These are phyloP conservation scores for Lactuca sativa DNA, from an alignment of 129 eudicot genomes.

Conservation along the genomic window DNA sequence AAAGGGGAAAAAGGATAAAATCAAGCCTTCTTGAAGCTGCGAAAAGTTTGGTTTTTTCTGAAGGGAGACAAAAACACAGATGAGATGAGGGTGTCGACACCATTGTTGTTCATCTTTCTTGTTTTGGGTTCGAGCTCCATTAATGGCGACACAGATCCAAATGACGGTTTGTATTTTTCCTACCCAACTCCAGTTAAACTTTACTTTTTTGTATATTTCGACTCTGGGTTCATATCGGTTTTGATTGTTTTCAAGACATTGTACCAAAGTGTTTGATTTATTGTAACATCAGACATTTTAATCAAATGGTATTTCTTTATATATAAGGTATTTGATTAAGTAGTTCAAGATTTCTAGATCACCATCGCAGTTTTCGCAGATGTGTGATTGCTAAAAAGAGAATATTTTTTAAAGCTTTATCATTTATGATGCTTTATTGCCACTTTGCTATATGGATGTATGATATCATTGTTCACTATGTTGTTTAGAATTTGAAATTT, in stretches of 20 bases:
- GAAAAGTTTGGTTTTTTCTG: slow-evolving; percentile 15
- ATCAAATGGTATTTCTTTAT: background rate
- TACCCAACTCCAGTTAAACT: background rate
- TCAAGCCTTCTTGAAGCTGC: background rate
- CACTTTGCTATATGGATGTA: background rate
- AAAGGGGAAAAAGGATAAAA: background rate
- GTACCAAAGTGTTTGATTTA: background rate
- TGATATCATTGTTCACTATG: background rate
- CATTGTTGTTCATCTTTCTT: slow-evolving; percentile 42
- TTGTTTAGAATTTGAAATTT: background rate
- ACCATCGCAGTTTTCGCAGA: background rate
- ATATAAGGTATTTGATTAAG: background rate
- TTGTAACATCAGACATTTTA: background rate
- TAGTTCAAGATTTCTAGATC: slow-evolving; percentile 3
- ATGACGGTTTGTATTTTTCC: slow-evolving; percentile 49
- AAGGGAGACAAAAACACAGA: slow-evolving; percentile 11
- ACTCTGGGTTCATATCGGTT: background rate
- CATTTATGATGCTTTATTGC: background rate
- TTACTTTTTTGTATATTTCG: background rate
- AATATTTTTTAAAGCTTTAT: background rate
- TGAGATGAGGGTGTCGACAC: slow-evolving; percentile 33
- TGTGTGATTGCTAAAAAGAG: background rate
- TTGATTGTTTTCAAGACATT: background rate
- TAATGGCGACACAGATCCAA: slow-evolving; percentile 82
- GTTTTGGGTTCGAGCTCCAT: slow-evolving; percentile 35